A percentile compares a stretch with the other conserved stretches of the same genome.
phyloP scores from a whole-genome alignment of 305 asterid genomes.

The Solanum hybrid region DNA sequence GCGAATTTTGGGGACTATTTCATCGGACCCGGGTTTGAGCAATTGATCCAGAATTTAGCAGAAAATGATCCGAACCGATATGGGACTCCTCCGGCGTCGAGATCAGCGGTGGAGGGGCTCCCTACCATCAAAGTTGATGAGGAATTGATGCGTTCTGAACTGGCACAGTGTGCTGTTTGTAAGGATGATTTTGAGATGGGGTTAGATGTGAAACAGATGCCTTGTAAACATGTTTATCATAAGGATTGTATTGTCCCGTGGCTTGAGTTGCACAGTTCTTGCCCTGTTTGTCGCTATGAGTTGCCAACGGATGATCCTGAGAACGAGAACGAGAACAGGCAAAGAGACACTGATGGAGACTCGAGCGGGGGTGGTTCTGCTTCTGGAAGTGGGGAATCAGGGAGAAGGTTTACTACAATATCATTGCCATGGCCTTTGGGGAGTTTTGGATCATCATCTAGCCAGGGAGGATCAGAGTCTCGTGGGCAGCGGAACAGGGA shows the following conservation, averaged over 20 bases:
- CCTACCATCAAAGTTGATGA: slow-evolving; percentile 26
- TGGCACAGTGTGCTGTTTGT: slow-evolving; percentile 56
- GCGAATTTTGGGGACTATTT: slow-evolving; percentile 46
- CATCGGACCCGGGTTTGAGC: slow-evolving; percentile 46
- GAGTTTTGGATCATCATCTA: slow-evolving; percentile 33
- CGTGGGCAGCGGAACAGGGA: slow-evolving; percentile 21
- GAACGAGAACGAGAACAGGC: slow-evolving; percentile 18
- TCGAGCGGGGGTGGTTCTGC: slow-evolving; percentile 14
- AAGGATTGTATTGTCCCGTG: slow-evolving; percentile 46
- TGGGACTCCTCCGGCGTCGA: slow-evolving; percentile 54
- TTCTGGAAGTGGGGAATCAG: slow-evolving; percentile 22
- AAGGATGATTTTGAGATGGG: slow-evolving; percentile 49
- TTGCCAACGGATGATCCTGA: slow-evolving; percentile 53
- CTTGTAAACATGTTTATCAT: slow-evolving; percentile 54
- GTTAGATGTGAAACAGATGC: slow-evolving; percentile 43
- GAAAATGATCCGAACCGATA: slow-evolving; percentile 54
- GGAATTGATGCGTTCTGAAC: slow-evolving; percentile 32
- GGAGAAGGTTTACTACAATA: slow-evolving; percentile 40
- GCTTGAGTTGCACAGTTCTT: slow-evolving; percentile 56
- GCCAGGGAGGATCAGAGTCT: slow-evolving; percentile 25
- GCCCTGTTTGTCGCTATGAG: slow-evolving; percentile 55
- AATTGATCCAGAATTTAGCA: slow-evolving; percentile 47
- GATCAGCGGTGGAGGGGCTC: slow-evolving; percentile 31
- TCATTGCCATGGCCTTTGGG: slow-evolving; percentile 54
- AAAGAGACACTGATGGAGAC: not conserved